Evolutionary conservation across 2,329 filamentous ascomycete species (phyloP), one percentile per base, ranked within the genome.

Genomic region (Apiospora arundinis): DNA sequence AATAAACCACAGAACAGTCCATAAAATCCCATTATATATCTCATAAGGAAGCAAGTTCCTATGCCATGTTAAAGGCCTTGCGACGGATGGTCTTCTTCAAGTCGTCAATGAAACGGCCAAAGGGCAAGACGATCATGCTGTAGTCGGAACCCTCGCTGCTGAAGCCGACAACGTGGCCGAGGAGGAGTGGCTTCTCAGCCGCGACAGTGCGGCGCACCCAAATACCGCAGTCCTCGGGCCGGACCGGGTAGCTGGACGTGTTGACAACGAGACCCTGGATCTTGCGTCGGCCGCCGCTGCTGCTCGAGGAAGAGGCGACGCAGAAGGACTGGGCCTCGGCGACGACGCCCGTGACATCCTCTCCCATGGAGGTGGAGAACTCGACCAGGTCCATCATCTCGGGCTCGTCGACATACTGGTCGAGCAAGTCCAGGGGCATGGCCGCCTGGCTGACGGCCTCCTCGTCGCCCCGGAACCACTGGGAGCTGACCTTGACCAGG

Each of bases 321-420:
- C 72, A 73, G 40, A 68, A 71, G 12, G 56, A 23, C 52, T 67
- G 49, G 32, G 65, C 16, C n/a, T 69, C 71, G 4, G 56, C 67
- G 21, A 73, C 63, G 52, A 73, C 69, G n/a, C 72, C 72, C 40
- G 72, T 73, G 37, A 70, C 72, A 32, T 71, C 71, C 67, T 73
- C 72, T 1, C 72, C 72, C 25, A 49, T 46, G 3, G 69, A 56
- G 6, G 71, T 73, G 21, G 69, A 44, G 42, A 73, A 73, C 49
- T 73, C 72, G 48, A 73, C 69, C 66, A 73, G 69, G 46, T 72
- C 70, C 69, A 70, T 73, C 44, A 73, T 45, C 40, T 71, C 44
- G 16, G 72, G 71, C 46, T 69, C 56, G 69, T 73, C 72, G 46
- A 72, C 37, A 42, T 63, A 63, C 18, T 44, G 14, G 44, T 68